phyloP scores from a whole-genome alignment of 495 filamentous ascomycete genomes.

The Apiosordaria backusii region DNA sequence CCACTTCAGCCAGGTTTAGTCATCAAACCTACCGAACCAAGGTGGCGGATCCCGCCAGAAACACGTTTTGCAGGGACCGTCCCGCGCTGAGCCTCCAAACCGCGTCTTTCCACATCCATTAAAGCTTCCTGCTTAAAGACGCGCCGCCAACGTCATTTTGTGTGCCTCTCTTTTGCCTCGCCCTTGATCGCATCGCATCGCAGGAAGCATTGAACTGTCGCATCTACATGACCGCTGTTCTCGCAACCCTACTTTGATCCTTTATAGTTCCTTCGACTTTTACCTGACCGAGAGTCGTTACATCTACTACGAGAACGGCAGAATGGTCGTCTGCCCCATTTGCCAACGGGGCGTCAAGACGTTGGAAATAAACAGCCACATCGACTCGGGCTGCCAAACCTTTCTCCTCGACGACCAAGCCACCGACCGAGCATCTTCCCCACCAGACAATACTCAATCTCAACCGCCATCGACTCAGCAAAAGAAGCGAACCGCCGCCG shows the following conservation, averaged over 20 bases:
- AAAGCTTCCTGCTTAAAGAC: background rate
- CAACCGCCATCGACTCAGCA: conserved; percentile 24
- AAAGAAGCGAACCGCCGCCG: conserved; percentile 57
- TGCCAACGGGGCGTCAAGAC: conserved; percentile 74
- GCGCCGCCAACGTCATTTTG: background rate
- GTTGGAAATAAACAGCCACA: conserved; percentile 80
- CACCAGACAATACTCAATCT: conserved; percentile 24
- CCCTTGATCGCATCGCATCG: background rate
- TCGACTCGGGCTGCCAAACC: conserved; percentile 76
- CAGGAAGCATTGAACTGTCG: no score
- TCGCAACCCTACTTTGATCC: background rate
- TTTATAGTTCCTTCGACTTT: no score
- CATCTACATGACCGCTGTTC: no score
- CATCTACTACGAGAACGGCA: background rate
- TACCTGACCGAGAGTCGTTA: no score
- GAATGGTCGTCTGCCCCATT: conserved; percentile 74
- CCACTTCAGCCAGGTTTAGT: no score
- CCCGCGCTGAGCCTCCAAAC: background rate
- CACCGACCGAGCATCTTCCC: conserved; percentile 12
- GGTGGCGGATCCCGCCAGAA: conserved; percentile 12
- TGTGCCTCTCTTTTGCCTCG: background rate
- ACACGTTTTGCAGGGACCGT: background rate
- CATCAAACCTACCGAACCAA: no score
- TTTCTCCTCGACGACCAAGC: conserved; percentile 39
- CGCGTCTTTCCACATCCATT: conserved; percentile 18